phyloP scores from a whole-genome alignment of 495 filamentous ascomycete species.

The Aspergillus steynii region DNA sequence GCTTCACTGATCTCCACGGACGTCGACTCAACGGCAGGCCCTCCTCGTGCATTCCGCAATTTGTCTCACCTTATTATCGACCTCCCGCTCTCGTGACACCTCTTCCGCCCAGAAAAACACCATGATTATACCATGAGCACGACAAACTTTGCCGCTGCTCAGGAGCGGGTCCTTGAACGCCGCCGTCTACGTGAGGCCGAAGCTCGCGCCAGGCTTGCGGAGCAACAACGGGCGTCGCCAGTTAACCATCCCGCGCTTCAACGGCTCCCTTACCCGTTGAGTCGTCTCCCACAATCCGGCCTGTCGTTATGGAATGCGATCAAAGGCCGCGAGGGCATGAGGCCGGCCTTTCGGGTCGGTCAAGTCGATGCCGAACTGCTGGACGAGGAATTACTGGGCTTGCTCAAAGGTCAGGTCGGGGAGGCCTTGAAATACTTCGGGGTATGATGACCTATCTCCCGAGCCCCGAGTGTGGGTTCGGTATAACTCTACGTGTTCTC shows the following conservation, averaged over 20 bases:
- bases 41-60: slow-evolving; percentile 1
- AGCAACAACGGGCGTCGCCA: slow-evolving; percentile 58
- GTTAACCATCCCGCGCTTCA: slow-evolving; percentile 52
- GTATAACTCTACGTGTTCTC: neutral
- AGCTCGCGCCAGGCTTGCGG: slow-evolving; percentile 53
- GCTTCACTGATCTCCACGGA: neutral
- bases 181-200: slow-evolving; percentile 69
- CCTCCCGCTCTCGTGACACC: neutral
- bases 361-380: slow-evolving; percentile 96
- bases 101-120: slow-evolving; percentile 12
- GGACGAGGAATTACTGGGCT: slow-evolving; percentile 86
- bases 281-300: slow-evolving; percentile 55
- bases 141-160: slow-evolving; percentile 80
- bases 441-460: slow-evolving; percentile 37
- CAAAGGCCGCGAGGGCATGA: slow-evolving; percentile 72
- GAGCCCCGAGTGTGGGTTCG: neutral
- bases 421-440: slow-evolving; percentile 88
- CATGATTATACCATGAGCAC: slow-evolving; percentile 63
- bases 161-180: slow-evolving; percentile 77
- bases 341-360: slow-evolving; percentile 87
- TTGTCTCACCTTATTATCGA: neutral
- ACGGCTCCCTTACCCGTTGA: slow-evolving; percentile 65
- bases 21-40: neutral
- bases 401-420: slow-evolving; percentile 84
- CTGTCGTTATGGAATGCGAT: slow-evolving; percentile 68